phyloP scores from a whole-genome alignment of 1,284 basidiomycete genomes.

The Ceratobasidium theobromae region DNA sequence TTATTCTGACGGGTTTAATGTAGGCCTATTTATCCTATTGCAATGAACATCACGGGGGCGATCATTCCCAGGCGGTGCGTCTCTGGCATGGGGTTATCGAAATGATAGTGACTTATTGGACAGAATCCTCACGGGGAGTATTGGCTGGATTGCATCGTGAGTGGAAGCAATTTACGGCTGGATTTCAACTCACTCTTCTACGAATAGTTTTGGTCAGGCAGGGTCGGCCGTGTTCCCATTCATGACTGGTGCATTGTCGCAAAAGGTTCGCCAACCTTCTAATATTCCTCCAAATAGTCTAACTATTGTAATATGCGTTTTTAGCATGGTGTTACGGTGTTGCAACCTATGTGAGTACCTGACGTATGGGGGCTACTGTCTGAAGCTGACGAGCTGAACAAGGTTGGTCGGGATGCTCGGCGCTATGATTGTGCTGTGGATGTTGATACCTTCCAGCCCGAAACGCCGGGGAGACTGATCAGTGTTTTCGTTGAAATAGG shows the following conservation, averaged over 20 bases:
- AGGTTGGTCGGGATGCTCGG: conserved; percentile 32
- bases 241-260: conserved; percentile 33
- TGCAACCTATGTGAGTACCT: conserved; percentile 33
- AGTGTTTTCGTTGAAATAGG: neutral
- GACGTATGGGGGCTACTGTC: neutral
- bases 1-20: neutral
- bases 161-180: neutral
- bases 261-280: conserved; percentile 1
- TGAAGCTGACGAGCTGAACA: neutral
- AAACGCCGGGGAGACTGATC: conserved; percentile 12
- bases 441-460: neutral
- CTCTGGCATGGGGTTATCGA: neutral
- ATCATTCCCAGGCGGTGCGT: conserved; percentile 39
- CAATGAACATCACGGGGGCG: conserved; percentile 38
- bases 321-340: conserved; percentile 31
- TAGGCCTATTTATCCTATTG: conserved; percentile 41
- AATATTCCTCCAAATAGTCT: neutral
- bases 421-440: conserved; percentile 25
- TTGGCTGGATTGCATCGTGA: conserved; percentile 40
- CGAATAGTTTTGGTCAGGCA: conserved; percentile 39
- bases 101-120: neutral
- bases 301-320: neutral
- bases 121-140: conserved; percentile 38
- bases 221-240: conserved; percentile 41
- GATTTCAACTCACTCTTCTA: neutral